phyloP scores from a whole-genome alignment of 148 eudicot species.

The Suaeda aralocaspica region DNA sequence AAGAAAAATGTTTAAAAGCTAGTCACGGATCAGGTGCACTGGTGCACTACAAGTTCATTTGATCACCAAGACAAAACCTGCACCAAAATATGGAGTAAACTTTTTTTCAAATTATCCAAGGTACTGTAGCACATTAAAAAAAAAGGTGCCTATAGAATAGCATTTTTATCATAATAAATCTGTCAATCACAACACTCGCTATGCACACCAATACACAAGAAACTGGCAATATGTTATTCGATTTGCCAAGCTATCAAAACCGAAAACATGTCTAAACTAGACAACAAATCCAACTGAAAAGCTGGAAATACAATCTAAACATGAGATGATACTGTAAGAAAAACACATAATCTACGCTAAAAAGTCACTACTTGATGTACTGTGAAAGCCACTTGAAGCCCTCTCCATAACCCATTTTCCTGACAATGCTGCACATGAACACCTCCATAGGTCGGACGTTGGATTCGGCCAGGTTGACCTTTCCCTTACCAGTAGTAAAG shows the following conservation, averaged over 20 bases:
- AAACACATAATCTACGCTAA: constrained; percentile 1
- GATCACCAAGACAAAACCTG: too few relatives aligned
- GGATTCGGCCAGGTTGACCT: constrained; percentile 59
- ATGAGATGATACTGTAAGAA: not conserved
- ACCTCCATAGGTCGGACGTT: constrained; percentile 78
- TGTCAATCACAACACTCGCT: constrained; percentile 8
- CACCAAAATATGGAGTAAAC: too few relatives aligned
- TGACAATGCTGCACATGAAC: constrained; percentile 85
- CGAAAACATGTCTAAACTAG: constrained; percentile 23
- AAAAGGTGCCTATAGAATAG: not conserved
- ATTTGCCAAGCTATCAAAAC: constrained; percentile 4
- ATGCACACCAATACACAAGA: constrained; percentile 21
- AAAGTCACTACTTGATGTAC: constrained; percentile 52
- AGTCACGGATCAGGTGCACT: too few relatives aligned
- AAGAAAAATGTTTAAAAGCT: too few relatives aligned
- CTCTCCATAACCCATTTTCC: constrained; percentile 91
- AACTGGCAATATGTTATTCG: constrained; percentile 15
- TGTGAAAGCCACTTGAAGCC: constrained; percentile 91
- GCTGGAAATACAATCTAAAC: constrained; percentile 16
- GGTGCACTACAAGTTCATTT: too few relatives aligned
- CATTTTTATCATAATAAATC: too few relatives aligned
- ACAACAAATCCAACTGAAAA: constrained; percentile 22
- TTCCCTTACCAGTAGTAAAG: constrained; percentile 80
- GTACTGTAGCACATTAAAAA: not conserved
- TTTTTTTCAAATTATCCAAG: too few relatives aligned